phyloP scores from a whole-genome alignment of 257 asterid species.

The Plantago elongata region DNA sequence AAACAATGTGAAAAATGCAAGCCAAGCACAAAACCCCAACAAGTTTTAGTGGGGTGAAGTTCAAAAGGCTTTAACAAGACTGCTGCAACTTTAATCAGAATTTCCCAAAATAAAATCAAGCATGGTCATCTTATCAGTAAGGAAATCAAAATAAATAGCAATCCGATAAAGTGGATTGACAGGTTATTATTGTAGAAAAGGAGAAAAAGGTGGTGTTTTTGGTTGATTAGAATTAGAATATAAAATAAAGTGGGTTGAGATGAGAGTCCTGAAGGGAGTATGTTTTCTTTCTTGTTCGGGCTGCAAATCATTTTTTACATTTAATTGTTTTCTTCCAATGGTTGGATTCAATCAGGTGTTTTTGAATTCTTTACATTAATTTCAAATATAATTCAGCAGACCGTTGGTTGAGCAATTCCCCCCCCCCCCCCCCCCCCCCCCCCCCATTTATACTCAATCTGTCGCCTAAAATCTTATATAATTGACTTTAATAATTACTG shows the following conservation, averaged over 20 bases:
- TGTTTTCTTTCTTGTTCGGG: too few relatives aligned
- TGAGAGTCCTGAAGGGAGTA: too few relatives aligned
- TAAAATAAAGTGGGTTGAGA: too few relatives aligned
- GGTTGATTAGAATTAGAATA: conserved; percentile 7
- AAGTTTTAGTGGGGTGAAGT: conserved; percentile 22
- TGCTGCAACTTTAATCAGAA: conserved; percentile 36
- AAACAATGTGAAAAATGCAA: conserved; percentile 23
- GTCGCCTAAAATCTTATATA: too few relatives aligned
- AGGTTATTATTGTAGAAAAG: conserved; percentile 19
- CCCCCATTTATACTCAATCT: too few relatives aligned
- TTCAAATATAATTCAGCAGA: conserved; percentile 27
- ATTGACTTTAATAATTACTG: too few relatives aligned
- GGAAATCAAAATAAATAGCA: conserved; percentile 11
- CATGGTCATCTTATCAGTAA: not conserved
- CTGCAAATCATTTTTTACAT: not conserved
- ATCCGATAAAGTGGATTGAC: conserved; percentile 14
- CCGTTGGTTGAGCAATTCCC: conserved; percentile 59
- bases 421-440: too few relatives aligned
- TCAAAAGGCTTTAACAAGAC: conserved; percentile 30
- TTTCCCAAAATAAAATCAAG: not conserved
- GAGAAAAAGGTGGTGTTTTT: conserved; percentile 17
- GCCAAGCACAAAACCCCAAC: conserved; percentile 46
- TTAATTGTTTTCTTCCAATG: conserved; percentile 1
- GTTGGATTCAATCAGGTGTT: not conserved
- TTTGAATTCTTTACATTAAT: conserved; percentile 19